These are phyloP conservation scores for Oryza coarctata DNA, from an alignment of 176 grass and related monocot genomes.

Conservation along the genomic window DNA sequence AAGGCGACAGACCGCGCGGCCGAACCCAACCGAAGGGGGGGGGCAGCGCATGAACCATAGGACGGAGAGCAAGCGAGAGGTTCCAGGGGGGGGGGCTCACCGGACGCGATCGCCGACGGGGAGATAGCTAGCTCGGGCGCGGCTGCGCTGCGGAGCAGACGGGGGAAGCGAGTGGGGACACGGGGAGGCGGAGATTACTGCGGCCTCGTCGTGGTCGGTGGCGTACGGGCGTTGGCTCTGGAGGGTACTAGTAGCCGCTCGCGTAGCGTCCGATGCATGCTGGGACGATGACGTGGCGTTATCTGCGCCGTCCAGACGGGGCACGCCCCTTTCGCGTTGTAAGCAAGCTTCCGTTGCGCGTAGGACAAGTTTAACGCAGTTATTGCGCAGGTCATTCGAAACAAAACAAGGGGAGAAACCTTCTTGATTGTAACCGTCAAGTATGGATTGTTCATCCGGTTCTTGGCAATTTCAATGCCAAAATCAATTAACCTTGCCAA, in stretches of 20 bases:
- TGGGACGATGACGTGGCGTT: neutral
- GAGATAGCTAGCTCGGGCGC: neutral
- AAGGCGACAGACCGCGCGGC: neutral
- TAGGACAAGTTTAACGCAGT: no score
- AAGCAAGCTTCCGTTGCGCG: no score
- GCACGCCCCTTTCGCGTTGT: no score
- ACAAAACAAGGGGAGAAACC: no score
- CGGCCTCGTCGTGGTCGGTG: neutral
- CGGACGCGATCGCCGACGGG: neutral
- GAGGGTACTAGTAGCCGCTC: neutral
- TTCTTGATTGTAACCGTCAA: no score
- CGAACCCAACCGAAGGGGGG: neutral
- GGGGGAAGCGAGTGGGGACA: no score
- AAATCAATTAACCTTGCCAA: no score
- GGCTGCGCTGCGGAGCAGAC: neutral
- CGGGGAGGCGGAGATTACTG: no score
- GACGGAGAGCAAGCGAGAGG: neutral
- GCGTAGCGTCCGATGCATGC: constrained; percentile 15
- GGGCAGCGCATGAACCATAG: neutral
- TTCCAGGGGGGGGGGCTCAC: neutral
- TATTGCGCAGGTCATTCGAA: no score
- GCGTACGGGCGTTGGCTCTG: neutral
- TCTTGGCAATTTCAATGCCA: no score
- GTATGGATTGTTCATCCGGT: no score
- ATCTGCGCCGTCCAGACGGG: neutral